Evolutionary conservation across 305 asterid genomes (phyloP), one percentile per base, ranked within the genome.

Genomic region (Rubia tinctorum): DNA sequence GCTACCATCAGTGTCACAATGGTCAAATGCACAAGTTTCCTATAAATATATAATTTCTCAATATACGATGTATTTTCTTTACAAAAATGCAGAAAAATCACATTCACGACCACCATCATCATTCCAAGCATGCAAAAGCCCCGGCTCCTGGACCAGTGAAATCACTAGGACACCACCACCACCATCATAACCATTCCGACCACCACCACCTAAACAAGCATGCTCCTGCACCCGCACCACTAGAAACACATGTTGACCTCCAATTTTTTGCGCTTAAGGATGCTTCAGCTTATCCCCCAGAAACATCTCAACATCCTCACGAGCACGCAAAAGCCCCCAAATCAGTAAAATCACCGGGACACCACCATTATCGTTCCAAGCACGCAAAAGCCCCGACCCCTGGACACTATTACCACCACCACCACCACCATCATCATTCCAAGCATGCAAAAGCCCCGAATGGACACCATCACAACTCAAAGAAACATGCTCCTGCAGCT

Each of bases 381-480:
- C 53, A 51, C 17, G 58, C 58, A 14, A 6, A 51, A 51, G 58
- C 58, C 7, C n/a, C 58, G 8, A 10, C 58, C 17, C 34, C 34
- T 30, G 34, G 34, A 30, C 34, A 30, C 34, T 3, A 30, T 3
- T 3, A 47, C 55, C 45, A 42, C 45, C 45, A 42, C 45, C 45
- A 42, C 45, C 9, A 8, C 55, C 55, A 1, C 22, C 59, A 53
- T 53, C 61, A 72, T 76, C 59, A 25, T 37, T 56, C 27, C 1
- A 76, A 43, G 12, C 75, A 73, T 76, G 82, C 65, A 17, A 65
- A 8, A 7, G 62, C 72, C 14, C 79, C 72, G 1, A 71, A 53
- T 47, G 18, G 1, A 20, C 59, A 6, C 23, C 59, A 49, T 2
- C 55, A 45, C 53, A 1, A 45, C 45, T 8, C 45, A 42, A 42